Percentiles rank a stretch among this genome's conserved stretches.
Conservation (phyloP, 129 eudicot genomes). For the Smallanthus sonchifolius region DNA sequence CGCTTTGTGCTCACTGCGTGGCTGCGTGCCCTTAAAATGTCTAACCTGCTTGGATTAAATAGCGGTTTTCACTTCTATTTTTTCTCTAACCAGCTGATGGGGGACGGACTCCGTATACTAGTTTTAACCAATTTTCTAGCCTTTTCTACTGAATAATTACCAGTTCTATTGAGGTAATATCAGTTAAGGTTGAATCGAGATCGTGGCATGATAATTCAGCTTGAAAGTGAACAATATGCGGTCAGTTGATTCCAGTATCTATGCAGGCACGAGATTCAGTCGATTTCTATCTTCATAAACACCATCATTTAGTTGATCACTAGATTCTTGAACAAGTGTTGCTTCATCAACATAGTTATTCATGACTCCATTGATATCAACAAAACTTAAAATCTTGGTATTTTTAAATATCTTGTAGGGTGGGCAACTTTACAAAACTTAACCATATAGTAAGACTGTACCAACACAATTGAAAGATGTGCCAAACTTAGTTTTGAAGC, state of each 20-base stretch:
- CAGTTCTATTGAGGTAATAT: background rate
- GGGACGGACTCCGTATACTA: background rate
- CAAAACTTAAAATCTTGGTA: no score
- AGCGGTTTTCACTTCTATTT: background rate
- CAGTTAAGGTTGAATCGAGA: background rate
- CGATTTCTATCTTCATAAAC: background rate
- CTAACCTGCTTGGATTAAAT: background rate
- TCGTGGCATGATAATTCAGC: no score
- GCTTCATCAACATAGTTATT: background rate
- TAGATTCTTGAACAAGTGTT: background rate
- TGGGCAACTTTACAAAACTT: no score
- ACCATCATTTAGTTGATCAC: background rate
- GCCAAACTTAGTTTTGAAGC: no score
- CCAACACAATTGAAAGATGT: no score
- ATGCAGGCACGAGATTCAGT: background rate
- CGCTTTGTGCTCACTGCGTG: conserved; percentile 61
- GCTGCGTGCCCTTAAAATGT: conserved; percentile 21
- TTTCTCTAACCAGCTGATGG: background rate
- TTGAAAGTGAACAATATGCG: no score
- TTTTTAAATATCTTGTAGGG: no score
- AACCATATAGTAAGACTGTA: no score
- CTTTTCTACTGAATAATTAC: background rate
- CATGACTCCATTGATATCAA: background rate
- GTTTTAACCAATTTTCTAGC: background rate
- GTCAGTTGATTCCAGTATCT: no score